A percentile compares a stretch with the other conserved stretches of the same genome.
These are phyloP conservation scores for Colletotrichum sp. DNA, from an alignment of 2,329 filamentous ascomycete species.

Conservation along the genomic window DNA sequence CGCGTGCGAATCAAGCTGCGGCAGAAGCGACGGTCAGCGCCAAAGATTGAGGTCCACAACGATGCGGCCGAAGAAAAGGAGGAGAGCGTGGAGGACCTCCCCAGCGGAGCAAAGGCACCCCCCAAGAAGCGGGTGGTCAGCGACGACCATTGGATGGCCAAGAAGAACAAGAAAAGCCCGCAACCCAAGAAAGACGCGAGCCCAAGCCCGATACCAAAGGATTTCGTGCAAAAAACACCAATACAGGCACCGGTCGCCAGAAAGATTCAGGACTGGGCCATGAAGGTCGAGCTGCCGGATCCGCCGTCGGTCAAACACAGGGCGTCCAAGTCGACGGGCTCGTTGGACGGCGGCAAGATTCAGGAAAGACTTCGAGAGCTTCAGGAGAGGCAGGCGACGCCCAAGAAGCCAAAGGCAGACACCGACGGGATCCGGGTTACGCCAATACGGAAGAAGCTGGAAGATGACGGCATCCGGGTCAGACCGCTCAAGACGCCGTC, in stretches of 20 bases:
- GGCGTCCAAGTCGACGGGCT: conserved; percentile 39
- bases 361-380: conserved; percentile 24
- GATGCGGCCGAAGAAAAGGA: conserved; percentile 30
- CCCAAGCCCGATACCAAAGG: conserved; percentile 57
- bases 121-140: conserved; percentile 94
- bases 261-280: conserved; percentile 69
- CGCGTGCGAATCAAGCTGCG: conserved; percentile 61
- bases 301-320: conserved; percentile 39
- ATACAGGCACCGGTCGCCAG: conserved; percentile 61
- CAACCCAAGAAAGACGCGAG: conserved; percentile 34
- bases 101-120: conserved; percentile 54
- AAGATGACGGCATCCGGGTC: conserved; percentile 39
- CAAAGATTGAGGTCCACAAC: conserved; percentile 35
- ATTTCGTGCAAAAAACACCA: conserved; percentile 59
- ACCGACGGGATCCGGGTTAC: conserved; percentile 51
- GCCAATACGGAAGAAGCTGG: conserved; percentile 37
- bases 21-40: conserved; percentile 45
- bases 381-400: conserved; percentile 1
- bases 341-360: conserved; percentile 31
- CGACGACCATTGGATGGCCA: conserved; percentile 85
- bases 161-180: conserved; percentile 57
- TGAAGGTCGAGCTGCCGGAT: conserved; percentile 56
- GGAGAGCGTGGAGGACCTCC: conserved; percentile 24
- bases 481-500: conserved; percentile 22
- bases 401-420: conserved; percentile 24